phyloP scores from a whole-genome alignment of 2,329 filamentous ascomycete species.

The Cordyceps javanica region DNA sequence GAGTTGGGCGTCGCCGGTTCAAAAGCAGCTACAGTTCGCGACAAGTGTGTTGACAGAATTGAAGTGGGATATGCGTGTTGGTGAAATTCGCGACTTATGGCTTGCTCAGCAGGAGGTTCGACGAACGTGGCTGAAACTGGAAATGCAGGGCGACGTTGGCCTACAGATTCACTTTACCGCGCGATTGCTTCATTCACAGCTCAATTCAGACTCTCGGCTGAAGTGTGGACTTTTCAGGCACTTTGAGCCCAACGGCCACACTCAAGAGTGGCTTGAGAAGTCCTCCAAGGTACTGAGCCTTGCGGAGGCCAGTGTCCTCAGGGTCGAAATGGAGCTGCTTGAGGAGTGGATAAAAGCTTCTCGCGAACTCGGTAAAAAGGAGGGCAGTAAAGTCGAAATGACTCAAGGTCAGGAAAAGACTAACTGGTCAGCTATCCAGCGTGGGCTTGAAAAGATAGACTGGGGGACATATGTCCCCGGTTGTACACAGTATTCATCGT shows the following conservation, averaged over 20 bases:
- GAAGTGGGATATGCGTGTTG: too few relatives aligned
- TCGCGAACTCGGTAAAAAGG: background rate
- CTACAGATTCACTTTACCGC: background rate
- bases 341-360: background rate
- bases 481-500: too few relatives aligned
- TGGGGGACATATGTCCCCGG: background rate
- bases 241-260: background rate
- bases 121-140: background rate
- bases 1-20: too few relatives aligned
- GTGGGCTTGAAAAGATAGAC: background rate
- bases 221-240: background rate
- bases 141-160: background rate
- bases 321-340: background rate
- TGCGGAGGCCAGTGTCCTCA: background rate
- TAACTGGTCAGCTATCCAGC: background rate
- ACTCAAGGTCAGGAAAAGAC: background rate
- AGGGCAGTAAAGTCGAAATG: too few relatives aligned
- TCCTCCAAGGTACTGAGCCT: background rate
- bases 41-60: too few relatives aligned
- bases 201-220: background rate
- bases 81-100: background rate
- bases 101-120: background rate
- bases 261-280: background rate
- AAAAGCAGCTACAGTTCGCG: too few relatives aligned
- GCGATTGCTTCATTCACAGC: background rate